Conservation (phyloP, 306 rosid genomes). For the Quillaja saponaria region DNA sequence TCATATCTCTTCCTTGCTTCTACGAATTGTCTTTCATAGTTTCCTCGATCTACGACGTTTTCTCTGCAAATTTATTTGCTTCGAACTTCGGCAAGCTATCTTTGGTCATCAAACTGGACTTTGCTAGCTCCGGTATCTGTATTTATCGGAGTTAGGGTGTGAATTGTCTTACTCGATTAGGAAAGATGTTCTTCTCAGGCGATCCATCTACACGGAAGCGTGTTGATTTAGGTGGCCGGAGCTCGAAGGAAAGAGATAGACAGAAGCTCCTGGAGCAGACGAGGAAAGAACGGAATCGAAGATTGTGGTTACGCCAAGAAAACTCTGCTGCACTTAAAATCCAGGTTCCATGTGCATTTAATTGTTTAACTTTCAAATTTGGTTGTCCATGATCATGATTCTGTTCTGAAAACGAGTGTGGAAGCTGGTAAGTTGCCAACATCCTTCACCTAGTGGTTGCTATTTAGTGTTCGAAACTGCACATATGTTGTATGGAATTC, state of each 20-base stretch:
- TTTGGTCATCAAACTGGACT: slow-evolving; percentile 21
- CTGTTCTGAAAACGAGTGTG: not conserved
- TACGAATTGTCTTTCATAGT: not conserved
- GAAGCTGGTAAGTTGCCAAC: not conserved
- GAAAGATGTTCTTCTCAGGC: slow-evolving; percentile 82
- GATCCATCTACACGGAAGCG: slow-evolving; percentile 93
- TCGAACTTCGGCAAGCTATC: slow-evolving; percentile 3
- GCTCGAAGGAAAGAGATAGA: slow-evolving; percentile 83
- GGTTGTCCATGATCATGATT: not conserved
- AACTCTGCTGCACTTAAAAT: slow-evolving; percentile 73
- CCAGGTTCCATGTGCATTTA: slow-evolving; percentile 54
- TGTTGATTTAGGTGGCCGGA: slow-evolving; percentile 93
- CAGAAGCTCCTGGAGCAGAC: slow-evolving; percentile 91
- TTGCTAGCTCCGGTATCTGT: slow-evolving; percentile 1
- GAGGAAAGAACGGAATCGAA: slow-evolving; percentile 77
- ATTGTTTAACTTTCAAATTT: not conserved
- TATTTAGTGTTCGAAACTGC: slow-evolving; percentile 13
- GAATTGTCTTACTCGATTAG: slow-evolving; percentile 24
- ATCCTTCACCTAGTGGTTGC: not conserved
- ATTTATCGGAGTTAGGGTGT: slow-evolving; percentile 29
- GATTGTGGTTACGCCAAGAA: slow-evolving; percentile 62
- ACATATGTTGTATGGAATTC: not conserved
- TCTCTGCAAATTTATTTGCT: slow-evolving; percentile 17
- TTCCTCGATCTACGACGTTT: not conserved
- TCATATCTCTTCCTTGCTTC: not conserved